phyloP scores from a whole-genome alignment of 2,329 filamentous ascomycete genomes.

The Cladosporium sp. region DNA sequence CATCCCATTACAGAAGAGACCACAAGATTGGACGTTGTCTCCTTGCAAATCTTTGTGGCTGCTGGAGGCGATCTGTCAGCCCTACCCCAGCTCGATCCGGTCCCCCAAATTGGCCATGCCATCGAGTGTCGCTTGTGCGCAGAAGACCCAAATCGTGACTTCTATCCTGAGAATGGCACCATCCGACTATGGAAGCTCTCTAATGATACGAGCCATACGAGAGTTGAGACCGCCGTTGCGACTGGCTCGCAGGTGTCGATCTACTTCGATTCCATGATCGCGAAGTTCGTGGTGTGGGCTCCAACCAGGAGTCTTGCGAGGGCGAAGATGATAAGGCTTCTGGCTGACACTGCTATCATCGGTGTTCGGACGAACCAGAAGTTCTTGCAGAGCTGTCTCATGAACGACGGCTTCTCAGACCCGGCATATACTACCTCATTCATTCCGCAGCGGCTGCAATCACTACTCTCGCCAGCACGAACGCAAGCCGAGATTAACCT shows the following conservation, averaged over 20 bases:
- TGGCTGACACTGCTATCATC: neutral
- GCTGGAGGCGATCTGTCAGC: constrained; percentile 12
- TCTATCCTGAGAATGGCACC: constrained; percentile 16
- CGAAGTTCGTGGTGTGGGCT: neutral
- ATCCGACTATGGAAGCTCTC: neutral
- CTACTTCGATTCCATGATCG: constrained; percentile 6
- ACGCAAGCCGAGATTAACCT: neutral
- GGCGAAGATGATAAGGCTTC: neutral
- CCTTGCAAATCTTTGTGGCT: constrained; percentile 18
- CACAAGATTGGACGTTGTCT: constrained; percentile 43
- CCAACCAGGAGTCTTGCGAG: neutral
- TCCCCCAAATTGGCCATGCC: constrained; percentile 18
- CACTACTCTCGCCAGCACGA: neutral
- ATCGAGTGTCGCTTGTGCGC: constrained; percentile 22
- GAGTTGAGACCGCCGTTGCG: neutral
- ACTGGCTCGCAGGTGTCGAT: neutral
- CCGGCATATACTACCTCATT: neutral
- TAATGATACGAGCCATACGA: neutral
- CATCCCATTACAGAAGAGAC: constrained; percentile 48
- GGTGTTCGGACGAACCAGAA: neutral
- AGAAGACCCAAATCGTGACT: constrained; percentile 18
- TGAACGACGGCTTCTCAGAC: neutral
- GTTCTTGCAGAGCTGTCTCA: neutral
- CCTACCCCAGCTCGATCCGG: neutral
- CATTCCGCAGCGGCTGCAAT: neutral